Percentiles rank a stretch among this genome's conserved stretches.
Conservation (phyloP, 1,139 yeast species). For the Candida buenavistaensis region DNA sequence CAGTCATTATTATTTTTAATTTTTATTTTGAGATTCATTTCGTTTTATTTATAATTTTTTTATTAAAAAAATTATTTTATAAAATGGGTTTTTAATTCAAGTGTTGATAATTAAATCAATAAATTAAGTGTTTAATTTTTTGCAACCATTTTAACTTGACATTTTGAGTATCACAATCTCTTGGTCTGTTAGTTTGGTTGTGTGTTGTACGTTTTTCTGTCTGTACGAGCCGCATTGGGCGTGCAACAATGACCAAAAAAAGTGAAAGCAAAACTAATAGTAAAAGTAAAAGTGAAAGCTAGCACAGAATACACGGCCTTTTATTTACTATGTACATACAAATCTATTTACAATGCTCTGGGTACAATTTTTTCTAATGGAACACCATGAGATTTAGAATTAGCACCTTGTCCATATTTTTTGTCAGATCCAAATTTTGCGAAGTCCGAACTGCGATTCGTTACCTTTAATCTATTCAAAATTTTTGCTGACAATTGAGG, state of each 20-base stretch:
- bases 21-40: too few species aligned
- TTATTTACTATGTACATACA: neutral
- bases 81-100: too few species aligned
- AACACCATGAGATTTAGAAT: constrained; percentile 20
- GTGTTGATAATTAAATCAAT: too few species aligned
- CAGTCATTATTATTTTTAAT: too few species aligned
- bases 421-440: constrained; percentile 49
- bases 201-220: neutral
- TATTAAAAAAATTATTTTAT: too few species aligned
- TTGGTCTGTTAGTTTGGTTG: too few species aligned
- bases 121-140: neutral
- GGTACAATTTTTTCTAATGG: constrained; percentile 29
- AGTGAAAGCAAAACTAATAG: too few species aligned
- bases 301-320: too few species aligned
- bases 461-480: constrained; percentile 66
- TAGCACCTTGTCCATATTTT: constrained; percentile 46
- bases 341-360: constrained; percentile 11
- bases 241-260: constrained; percentile 5
- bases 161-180: constrained; percentile 2
- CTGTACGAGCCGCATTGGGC: constrained; percentile 6
- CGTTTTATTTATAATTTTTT: too few species aligned
- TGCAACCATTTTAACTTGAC: neutral
- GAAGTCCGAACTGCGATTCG: constrained; percentile 37
- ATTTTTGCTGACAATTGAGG: constrained; percentile 61
- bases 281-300: too few species aligned